These are phyloP conservation scores for Ascochyta clinopodiicola DNA, from an alignment of 2,329 filamentous ascomycete genomes.

Conservation along the genomic window DNA sequence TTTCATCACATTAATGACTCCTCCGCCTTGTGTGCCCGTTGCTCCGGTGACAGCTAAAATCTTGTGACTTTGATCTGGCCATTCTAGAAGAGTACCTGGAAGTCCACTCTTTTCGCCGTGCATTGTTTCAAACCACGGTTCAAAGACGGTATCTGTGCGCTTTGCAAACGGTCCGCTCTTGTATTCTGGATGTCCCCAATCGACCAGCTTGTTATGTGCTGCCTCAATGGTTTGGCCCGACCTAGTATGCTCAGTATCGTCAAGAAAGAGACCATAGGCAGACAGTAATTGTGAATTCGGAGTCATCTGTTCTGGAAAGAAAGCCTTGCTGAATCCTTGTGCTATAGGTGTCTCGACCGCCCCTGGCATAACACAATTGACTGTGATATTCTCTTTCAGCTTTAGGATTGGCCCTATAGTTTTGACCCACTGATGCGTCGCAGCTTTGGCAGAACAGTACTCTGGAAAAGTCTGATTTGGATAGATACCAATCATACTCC, in stretches of 20 bases:
- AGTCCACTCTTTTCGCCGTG: conserved; percentile 54
- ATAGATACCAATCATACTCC: conserved; percentile 53
- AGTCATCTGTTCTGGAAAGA: neutral
- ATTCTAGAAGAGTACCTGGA: conserved; percentile 44
- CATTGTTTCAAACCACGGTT: conserved; percentile 21
- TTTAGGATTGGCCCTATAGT: neutral
- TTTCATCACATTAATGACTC: conserved; percentile 35
- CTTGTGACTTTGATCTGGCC: conserved; percentile 27
- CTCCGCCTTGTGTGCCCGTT: conserved; percentile 37
- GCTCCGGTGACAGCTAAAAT: conserved; percentile 38
- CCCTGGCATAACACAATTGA: neutral
- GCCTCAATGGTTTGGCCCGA: neutral
- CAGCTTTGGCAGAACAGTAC: conserved; percentile 37
- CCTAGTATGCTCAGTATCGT: neutral
- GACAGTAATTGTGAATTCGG: neutral
- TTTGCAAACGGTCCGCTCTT: neutral
- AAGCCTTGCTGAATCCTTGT: neutral
- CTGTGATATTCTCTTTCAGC: neutral
- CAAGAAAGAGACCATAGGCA: neutral
- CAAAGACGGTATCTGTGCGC: neutral
- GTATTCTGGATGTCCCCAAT: neutral
- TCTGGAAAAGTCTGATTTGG: conserved; percentile 56
- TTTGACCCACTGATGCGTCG: neutral
- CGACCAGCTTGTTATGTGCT: neutral
- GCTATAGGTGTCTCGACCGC: neutral